phyloP scores from a whole-genome alignment of 2,329 filamentous ascomycete genomes.

The Cordyceps farinosa region DNA sequence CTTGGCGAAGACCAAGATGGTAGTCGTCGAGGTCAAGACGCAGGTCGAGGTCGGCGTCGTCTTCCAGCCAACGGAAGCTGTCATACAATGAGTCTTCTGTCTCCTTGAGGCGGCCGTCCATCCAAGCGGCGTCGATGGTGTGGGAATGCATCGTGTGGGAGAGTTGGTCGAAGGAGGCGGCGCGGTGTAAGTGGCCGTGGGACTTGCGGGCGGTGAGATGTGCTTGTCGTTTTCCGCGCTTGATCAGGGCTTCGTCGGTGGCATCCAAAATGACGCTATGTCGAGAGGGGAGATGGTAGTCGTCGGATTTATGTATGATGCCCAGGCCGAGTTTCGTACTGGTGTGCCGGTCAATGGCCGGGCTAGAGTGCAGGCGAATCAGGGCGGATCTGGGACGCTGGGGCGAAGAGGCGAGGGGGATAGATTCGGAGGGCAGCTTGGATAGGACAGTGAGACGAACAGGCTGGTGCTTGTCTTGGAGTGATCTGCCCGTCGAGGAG shows the following conservation, averaged over 20 bases:
- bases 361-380: slow-evolving; percentile 9
- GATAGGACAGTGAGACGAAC: slow-evolving; percentile 16
- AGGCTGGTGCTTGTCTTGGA: slow-evolving; percentile 13
- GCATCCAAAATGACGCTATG: slow-evolving; percentile 37
- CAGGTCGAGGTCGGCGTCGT: slow-evolving; percentile 66
- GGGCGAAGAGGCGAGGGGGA: neutral
- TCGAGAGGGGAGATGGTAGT: slow-evolving; percentile 4
- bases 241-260: slow-evolving; percentile 27
- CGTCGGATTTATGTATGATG: slow-evolving; percentile 6
- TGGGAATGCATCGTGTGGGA: slow-evolving; percentile 27
- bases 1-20: slow-evolving; percentile 57
- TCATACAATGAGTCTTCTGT: slow-evolving; percentile 58
- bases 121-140: slow-evolving; percentile 21
- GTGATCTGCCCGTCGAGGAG: neutral
- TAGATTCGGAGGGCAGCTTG: slow-evolving; percentile 13
- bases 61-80: slow-evolving; percentile 70
- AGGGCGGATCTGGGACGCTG: slow-evolving; percentile 16
- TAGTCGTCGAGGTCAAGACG: slow-evolving; percentile 67
- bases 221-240: slow-evolving; percentile 26
- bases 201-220: slow-evolving; percentile 18
- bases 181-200: slow-evolving; percentile 8
- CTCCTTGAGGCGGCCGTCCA: slow-evolving; percentile 22
- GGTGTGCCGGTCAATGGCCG: slow-evolving; percentile 5
- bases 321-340: slow-evolving; percentile 3
- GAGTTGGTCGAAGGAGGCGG: slow-evolving; percentile 9